Base-by-base conservation (phyloP, 2,329 filamentous ascomycete species). In the Simplicillium sp. region DNA sequence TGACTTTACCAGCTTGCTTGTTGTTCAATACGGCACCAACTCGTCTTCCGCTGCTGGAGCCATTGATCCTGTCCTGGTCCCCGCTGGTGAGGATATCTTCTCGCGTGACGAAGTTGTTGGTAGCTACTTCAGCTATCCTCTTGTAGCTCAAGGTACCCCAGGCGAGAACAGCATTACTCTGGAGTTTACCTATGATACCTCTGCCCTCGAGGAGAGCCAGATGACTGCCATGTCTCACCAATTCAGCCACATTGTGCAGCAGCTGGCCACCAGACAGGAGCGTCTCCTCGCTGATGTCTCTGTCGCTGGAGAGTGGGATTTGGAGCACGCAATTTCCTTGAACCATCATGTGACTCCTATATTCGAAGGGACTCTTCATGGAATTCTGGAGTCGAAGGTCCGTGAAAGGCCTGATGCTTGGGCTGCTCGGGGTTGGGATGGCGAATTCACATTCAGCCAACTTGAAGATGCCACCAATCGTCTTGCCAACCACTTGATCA, bases 371-470 rank as follows among this genome's bases (percentile, higher is more conserved):
- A 25, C 20, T 9, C 20, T 25, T 25, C 20, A 25, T 25, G 20
- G 20, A 5, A 5, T 25, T 25, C 9, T 25, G 20, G 20, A 25
- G 20, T 9, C 5, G 20, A 25, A 25, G 20, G 9, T 25, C 6
- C 20, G 9, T 5, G 20, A 25, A 9, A 25, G 20, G 4, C 64
- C 65, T 1, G 43, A 46, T 9, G 51, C 55, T 5, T 47, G 50
- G 8, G 66, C 67, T n/a, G 56, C 68, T 29, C 53, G 60, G 35
- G 62, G 66, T 1, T 68, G 65, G 65, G 66, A 69, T 42, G 66
- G 66, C 7, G 45, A 50, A 31, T 57, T 67, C 39, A 64, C 63
- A 8, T 69, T 67, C 44, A 39, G 49, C 31, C 55, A 69, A 34
- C 52, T 68, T 1, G 48, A 54, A 31, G 18, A 25, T 25, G 34